Percentiles rank a stretch among this genome's conserved stretches.
Conservation (phyloP, 805 yeast genomes). For the Nakazawaea ernobii region DNA sequence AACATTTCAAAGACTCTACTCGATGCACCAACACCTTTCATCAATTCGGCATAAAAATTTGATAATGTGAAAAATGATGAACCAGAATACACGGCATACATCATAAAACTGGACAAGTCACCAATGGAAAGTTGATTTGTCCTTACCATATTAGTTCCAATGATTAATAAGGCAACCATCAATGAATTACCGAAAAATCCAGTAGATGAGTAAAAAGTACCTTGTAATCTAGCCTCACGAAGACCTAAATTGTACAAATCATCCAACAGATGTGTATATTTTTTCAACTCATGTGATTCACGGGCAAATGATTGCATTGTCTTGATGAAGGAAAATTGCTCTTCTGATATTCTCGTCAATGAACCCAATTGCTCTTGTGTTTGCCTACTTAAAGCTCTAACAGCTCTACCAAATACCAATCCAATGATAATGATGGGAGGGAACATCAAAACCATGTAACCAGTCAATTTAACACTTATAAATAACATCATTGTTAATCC, state of each 20-base stretch:
- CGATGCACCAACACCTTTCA: conserved; percentile 98
- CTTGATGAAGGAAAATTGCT: conserved; percentile 75
- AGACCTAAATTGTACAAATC: conserved; percentile 61
- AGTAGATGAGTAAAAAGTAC: conserved; percentile 70
- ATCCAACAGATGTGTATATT: conserved; percentile 68
- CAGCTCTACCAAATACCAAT: conserved; percentile 72
- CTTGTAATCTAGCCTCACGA: conserved; percentile 74
- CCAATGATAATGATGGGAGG: conserved; percentile 84
- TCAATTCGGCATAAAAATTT: conserved; percentile 84
- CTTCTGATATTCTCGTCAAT: conserved; percentile 87
- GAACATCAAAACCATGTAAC: conserved; percentile 70
- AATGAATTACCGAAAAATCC: conserved; percentile 83
- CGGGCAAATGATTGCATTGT: conserved; percentile 91
- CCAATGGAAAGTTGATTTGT: conserved; percentile 77
- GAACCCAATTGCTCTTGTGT: conserved; percentile 83
- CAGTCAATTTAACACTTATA: conserved; percentile 77
- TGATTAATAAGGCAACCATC: conserved; percentile 65
- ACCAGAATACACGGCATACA: conserved; percentile 94
- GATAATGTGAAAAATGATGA: conserved; percentile 89
- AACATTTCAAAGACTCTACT: conserved; percentile 83
- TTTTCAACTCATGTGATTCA: conserved; percentile 69
- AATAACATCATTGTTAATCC: conserved; percentile 90
- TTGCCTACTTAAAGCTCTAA: conserved; percentile 65
- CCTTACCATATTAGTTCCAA: conserved; percentile 80
- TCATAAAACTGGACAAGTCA: conserved; percentile 85